Conservation (phyloP, 352 stramenopile genomes). For the Pythium pectinolyticum region DNA sequence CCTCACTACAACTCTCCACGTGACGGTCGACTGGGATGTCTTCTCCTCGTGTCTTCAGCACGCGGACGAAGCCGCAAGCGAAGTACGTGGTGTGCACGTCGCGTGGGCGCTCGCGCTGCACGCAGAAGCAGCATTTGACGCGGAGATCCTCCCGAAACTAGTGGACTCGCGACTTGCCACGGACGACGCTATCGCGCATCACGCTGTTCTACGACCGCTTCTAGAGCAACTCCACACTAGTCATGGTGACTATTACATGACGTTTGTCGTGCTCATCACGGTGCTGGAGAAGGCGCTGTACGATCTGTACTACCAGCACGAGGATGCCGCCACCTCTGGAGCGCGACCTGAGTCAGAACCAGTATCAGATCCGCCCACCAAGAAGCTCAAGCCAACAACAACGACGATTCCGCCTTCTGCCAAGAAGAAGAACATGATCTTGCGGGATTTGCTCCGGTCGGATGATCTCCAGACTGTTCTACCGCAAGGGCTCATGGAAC, state of each 20-base stretch:
- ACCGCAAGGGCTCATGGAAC: conserved; percentile 36
- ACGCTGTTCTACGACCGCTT: conserved; percentile 28
- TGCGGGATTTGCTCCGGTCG: conserved; percentile 60
- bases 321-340: conserved; percentile 2
- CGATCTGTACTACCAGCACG: conserved; percentile 42
- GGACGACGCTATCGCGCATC: conserved; percentile 33
- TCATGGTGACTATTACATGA: conserved; percentile 53
- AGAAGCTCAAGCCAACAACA: background rate
- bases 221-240: conserved; percentile 25
- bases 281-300: conserved; percentile 65
- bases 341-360: no score
- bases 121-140: conserved; percentile 33
- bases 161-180: conserved; percentile 1
- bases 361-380: no score
- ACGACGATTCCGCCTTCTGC: background rate
- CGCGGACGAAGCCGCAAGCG: background rate
- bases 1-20: background rate
- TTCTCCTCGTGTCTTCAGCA: conserved; percentile 24
- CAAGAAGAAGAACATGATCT: conserved; percentile 64
- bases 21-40: conserved; percentile 19
- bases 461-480: conserved; percentile 34
- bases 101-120: conserved; percentile 40
- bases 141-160: background rate
- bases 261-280: conserved; percentile 55
- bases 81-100: background rate